Conservation (phyloP, 202 grass and related monocot genomes). For the Saccharum hybrid region DNA sequence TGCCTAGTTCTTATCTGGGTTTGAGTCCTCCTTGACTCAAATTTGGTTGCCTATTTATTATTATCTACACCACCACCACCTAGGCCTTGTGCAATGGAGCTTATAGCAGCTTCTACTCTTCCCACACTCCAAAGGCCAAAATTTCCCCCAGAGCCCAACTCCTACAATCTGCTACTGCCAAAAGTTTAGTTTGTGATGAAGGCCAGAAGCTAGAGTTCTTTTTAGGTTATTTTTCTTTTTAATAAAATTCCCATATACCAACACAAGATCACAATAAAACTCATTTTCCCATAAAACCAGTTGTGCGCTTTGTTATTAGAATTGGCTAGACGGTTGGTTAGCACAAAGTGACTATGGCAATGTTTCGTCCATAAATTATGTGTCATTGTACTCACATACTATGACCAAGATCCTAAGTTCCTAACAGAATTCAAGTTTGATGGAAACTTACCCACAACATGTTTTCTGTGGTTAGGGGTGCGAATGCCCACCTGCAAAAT, state of each 20-base stretch:
- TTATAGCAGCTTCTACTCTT: background rate
- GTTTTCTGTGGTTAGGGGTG: constrained; percentile 81
- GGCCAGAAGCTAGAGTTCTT: background rate
- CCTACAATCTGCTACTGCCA: background rate
- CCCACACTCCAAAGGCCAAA: background rate
- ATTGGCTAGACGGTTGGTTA: background rate
- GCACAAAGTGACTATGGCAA: background rate
- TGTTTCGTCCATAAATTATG: constrained; percentile 2
- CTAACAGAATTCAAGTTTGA: constrained; percentile 5
- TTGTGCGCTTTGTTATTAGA: background rate
- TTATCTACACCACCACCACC: background rate
- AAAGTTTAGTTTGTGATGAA: constrained; percentile 2
- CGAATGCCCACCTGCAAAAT: constrained; percentile 85
- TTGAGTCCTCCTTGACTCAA: background rate
- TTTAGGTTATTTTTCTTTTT: background rate
- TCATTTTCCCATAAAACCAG: background rate
- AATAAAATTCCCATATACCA: background rate
- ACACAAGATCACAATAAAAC: background rate
- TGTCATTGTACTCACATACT: background rate
- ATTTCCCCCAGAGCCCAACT: background rate
- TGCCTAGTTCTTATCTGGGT: too few relatives aligned
- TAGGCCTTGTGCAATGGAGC: background rate
- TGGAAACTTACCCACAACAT: constrained; percentile 74
- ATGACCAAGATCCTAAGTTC: constrained; percentile 12
- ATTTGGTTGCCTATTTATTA: background rate